These are phyloP conservation scores for Cryptosporidium bovis DNA, from an alignment of 169 alveolate species.

Conservation along the genomic window DNA sequence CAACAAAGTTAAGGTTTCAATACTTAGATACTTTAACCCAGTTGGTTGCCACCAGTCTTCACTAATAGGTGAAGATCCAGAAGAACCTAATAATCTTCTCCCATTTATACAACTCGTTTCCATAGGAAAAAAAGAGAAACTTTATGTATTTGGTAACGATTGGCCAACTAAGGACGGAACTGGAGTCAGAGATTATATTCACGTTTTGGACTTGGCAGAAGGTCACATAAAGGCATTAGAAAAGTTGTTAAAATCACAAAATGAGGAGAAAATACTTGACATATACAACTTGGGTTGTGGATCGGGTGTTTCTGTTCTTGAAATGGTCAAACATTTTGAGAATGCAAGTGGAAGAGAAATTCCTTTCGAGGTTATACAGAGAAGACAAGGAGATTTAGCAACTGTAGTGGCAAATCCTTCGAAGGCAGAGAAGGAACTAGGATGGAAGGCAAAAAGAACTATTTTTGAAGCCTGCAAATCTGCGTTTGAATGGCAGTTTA, in stretches of 20 bases:
- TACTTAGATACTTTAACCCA: constrained; percentile 92
- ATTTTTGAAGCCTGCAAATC: constrained; percentile 74
- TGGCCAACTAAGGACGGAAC: constrained; percentile 92
- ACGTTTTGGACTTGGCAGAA: constrained; percentile 92
- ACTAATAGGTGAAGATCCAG: constrained; percentile 91
- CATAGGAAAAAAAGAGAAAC: constrained; percentile 74
- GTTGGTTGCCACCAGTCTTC: constrained; percentile 93
- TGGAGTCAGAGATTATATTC: constrained; percentile 93
- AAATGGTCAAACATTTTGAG: constrained; percentile 85
- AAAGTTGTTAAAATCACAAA: constrained; percentile 40
- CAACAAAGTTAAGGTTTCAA: constrained; percentile 67
- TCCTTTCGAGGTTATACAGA: constrained; percentile 75
- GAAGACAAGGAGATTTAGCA: constrained; percentile 93
- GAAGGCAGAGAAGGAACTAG: constrained; percentile 85
- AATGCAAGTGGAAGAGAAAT: constrained; percentile 85
- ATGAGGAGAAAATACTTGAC: constrained; percentile 76
- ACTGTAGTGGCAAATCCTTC: constrained; percentile 88
- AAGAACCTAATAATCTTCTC: constrained; percentile 88
- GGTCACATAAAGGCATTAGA: constrained; percentile 92
- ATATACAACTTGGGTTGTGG: constrained; percentile 92
- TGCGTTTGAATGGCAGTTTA: constrained; percentile 79
- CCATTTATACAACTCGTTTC: constrained; percentile 91
- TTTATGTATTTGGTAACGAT: constrained; percentile 91
- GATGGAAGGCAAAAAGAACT: constrained; percentile 86
- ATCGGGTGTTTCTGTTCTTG: constrained; percentile 87